Base-by-base conservation (phyloP, 2,329 filamentous ascomycete genomes). In the Didymella pinodella region DNA sequence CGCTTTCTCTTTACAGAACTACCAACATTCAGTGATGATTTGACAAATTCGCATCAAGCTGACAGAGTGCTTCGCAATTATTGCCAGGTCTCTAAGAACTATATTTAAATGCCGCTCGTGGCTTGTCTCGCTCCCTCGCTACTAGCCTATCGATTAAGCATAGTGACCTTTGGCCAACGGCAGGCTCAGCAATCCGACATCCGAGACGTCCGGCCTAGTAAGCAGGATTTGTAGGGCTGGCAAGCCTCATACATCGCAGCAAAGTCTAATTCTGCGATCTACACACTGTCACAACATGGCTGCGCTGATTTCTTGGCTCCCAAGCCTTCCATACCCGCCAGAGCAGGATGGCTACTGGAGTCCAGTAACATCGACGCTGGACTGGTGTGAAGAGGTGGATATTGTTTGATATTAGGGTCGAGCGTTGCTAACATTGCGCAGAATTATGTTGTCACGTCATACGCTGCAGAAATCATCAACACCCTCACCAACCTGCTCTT, bases 401-500 rank as follows among this genome's bases (percentile, higher is more conserved):
- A 25, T 2, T 5, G 16, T n/a, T 31, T 22, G 38, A 34, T 32
- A 20, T 47, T 3, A 28, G 12, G 5, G 7, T 6, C 29, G 25
- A 25, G 31, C 8, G 6, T 16, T 59, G 44, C 62, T 65, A 20
- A 67, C 29, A 61, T 41, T 26, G 20, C 14, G 22, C 32, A 93
- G 86, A 90, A 92, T 64, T 90, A 90, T 77, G 90, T 90, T 80
- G 86, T 89, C 36, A 93, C 90, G 4, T 82, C 85, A 43, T 93
- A 93, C 72, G 85, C 87, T 45, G 91, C 91, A 34, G 91, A 93
- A 73, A 87, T 93, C 45, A 85, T 92, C 72, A 94, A 90, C 73
- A 91, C 91, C 3, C 70, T 93, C 31, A 97, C 92, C 32, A 97
- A 97, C 75, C 75, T 90, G 3, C 80, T 95, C 25, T 97, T 97